Base-by-base conservation (phyloP, 1,284 basidiomycete genomes). In the Volvariella surrecta region DNA sequence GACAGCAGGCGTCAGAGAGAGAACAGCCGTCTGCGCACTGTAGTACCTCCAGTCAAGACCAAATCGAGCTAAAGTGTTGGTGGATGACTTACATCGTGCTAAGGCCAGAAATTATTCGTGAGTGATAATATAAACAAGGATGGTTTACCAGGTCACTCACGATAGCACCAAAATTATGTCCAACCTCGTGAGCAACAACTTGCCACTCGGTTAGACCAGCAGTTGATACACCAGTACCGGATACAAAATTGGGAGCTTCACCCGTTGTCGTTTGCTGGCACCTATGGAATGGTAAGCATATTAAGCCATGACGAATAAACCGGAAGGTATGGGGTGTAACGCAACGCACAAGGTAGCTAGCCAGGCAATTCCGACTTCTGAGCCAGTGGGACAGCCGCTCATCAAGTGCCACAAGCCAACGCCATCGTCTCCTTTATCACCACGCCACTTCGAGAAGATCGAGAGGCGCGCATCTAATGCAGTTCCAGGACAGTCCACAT, bases 361-460 rank as follows among this genome's bases (percentile, higher is more conserved):
- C 91, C 90, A 95, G 2, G 91, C 91, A 44, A 94, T 89, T 28
- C 90, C 90, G 42, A 93, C 87, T 64, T 93, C 89, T 8, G 78
- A 75, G 32, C 86, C 87, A 3, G 85, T 85, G 11, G 84, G 79
- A 61, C 90, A 91, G 15, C 84, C 84, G 50, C 84, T 91, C 82
- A 94, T 85, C 10, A 96, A 67, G 65, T 94, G 90, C 88, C 90
- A 94, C 19, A 96, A 69, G 1, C 90, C 92, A 13, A 76, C 76
- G 28, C 76, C 74, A 57, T 90, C 87, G 31, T 68, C 61, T 7
- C 34, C 34, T 52, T 82, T 81, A 44, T 66, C 56, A 0, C 89
- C 89, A 48, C 90, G 71, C 91, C 91, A 95, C 44, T 78, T 66
- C 15, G 86, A 89, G 60, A 96, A 94, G 11, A 79, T 60, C 17